Conservation (phyloP, 192 early-diverging fungal species). For the Allomyces macrogynus region DNA sequence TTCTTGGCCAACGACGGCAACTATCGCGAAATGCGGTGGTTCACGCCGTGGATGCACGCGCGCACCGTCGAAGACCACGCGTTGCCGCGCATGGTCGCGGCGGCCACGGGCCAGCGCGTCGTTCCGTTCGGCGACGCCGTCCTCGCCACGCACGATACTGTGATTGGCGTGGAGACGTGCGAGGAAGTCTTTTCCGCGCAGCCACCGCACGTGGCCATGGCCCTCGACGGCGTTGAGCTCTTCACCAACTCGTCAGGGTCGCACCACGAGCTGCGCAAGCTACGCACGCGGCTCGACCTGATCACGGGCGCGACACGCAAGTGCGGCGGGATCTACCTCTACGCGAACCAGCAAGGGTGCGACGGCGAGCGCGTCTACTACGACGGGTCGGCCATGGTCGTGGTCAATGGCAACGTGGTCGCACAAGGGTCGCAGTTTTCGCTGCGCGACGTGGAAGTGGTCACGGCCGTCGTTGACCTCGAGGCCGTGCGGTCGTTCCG, state of each 20-base stretch:
- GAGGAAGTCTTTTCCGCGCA: conserved; percentile 93
- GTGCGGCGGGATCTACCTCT: conserved; percentile 86
- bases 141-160: conserved; percentile 60
- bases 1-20: conserved; percentile 93
- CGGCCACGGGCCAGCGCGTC: conserved; percentile 54
- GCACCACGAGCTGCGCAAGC: conserved; percentile 92
- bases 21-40: conserved; percentile 92
- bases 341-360: conserved; percentile 91
- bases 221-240: conserved; percentile 89
- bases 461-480: conserved; percentile 76
- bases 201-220: conserved; percentile 84
- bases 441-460: conserved; percentile 81
- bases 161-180: conserved; percentile 82
- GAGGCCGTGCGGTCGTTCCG: conserved; percentile 70
- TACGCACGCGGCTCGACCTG: conserved; percentile 65
- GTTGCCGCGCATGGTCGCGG: conserved; percentile 61
- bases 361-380: conserved; percentile 97
- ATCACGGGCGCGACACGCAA: conserved; percentile 77
- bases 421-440: conserved; percentile 86
- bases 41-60: conserved; percentile 58
- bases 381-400: conserved; percentile 78
- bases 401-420: conserved; percentile 71
- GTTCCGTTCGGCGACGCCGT: conserved; percentile 86
- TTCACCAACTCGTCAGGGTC: conserved; percentile 87
- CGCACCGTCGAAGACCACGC: conserved; percentile 50